Percentiles rank a stretch among this genome's conserved stretches.
phyloP scores from a whole-genome alignment of 345 rosid species.

The Salix caprea region DNA sequence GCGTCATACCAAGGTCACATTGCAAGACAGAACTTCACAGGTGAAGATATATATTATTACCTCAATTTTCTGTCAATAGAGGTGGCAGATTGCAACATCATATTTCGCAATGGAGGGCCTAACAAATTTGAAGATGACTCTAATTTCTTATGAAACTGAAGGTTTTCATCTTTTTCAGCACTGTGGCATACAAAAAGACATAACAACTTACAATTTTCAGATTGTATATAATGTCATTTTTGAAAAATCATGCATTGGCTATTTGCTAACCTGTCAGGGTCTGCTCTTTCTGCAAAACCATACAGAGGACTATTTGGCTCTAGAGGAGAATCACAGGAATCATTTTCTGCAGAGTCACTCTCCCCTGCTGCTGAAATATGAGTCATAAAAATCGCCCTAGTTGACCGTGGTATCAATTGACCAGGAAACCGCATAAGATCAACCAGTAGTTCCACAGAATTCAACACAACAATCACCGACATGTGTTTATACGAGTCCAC shows the following conservation, averaged over 20 bases:
- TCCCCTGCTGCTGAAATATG: conserved; percentile 95
- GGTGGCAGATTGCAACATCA: conserved; percentile 52
- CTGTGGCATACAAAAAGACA: conserved; percentile 37
- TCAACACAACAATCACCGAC: conserved; percentile 79
- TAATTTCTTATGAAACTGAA: conserved; percentile 52
- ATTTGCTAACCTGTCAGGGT: conserved; percentile 62
- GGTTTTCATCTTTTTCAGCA: conserved; percentile 77
- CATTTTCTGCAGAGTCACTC: conserved; percentile 98
- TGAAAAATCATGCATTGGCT: neutral
- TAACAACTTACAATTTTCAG: neutral
- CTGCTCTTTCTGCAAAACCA: conserved; percentile 64
- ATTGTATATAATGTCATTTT: neutral
- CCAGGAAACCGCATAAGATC: conserved; percentile 99
- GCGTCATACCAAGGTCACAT: neutral
- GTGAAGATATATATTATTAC: conserved; percentile 28
- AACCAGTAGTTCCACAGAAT: conserved; percentile 83
- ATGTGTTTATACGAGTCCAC: conserved; percentile 75
- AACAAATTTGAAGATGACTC: conserved; percentile 63
- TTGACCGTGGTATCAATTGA: conserved; percentile 75
- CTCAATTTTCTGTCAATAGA: conserved; percentile 66
- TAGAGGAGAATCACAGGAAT: conserved; percentile 95
- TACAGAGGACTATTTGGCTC: conserved; percentile 98
- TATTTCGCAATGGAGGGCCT: conserved; percentile 67
- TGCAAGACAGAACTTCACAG: neutral
- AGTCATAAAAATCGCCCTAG: conserved; percentile 81